Evolutionary conservation across 768 basidiomycete genomes (phyloP).

Genomic region (Collybia sordida): DNA sequence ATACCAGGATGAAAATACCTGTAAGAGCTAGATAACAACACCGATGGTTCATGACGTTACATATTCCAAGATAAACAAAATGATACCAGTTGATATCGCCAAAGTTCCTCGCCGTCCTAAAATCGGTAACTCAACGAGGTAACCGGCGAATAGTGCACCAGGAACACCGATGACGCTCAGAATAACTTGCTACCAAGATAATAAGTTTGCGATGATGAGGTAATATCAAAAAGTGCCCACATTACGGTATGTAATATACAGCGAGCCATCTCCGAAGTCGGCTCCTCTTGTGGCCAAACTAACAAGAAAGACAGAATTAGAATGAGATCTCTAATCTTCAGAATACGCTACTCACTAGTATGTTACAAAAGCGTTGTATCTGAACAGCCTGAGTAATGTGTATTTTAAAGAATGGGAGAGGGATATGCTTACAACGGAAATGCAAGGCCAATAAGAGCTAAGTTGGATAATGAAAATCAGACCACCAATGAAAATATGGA

Average conservation of each 20-base stretch:
- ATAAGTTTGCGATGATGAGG: not conserved
- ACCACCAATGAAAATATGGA: not conserved
- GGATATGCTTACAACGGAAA: conserved; percentile 67
- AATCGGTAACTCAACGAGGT: conserved; percentile 62
- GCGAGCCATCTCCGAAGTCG: conserved; percentile 65
- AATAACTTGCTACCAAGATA: conserved; percentile 57
- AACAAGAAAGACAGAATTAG: not conserved
- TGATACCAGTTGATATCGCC: conserved; percentile 55
- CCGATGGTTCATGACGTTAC: not conserved
- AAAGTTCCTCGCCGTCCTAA: conserved; percentile 70
- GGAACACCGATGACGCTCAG: conserved; percentile 68
- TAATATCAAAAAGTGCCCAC: conserved; percentile 28
- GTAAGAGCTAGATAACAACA: conserved; percentile 60
- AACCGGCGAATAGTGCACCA: conserved; percentile 70
- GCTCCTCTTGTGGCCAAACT: conserved; percentile 69
- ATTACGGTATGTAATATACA: conserved; percentile 75
- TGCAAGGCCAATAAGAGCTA: conserved; percentile 75
- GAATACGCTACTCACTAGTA: conserved; percentile 41
- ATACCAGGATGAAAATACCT: conserved; percentile 71
- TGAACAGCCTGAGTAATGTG: not conserved
- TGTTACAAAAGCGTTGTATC: conserved; percentile 54
- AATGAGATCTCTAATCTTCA: not conserved
- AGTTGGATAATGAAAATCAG: not conserved
- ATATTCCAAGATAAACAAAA: conserved; percentile 26
- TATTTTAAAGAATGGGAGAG: conserved; percentile 12